These are phyloP conservation scores for Hygrocybe punicea DNA, from an alignment of 768 basidiomycete genomes.

Conservation along the genomic window DNA sequence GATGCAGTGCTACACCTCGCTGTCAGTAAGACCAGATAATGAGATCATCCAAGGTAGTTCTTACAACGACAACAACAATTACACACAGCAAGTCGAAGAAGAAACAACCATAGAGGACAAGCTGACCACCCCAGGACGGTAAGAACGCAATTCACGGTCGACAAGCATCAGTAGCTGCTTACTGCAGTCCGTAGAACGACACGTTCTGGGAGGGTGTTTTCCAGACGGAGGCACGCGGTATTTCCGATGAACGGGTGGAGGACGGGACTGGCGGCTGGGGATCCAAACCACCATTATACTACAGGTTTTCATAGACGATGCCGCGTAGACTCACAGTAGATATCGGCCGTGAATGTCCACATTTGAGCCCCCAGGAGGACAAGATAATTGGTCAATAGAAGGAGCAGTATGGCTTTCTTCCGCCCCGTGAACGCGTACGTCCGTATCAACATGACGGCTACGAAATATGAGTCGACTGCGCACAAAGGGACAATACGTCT, in stretches of 20 bases:
- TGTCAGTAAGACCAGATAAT: too few species aligned
- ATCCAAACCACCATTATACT: background rate
- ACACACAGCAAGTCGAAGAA: background rate
- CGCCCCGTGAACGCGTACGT: constrained; percentile 1
- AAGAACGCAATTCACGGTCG: background rate
- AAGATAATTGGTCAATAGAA: background rate
- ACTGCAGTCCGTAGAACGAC: background rate
- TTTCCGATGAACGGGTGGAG: background rate
- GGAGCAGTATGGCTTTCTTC: background rate
- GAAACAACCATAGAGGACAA: background rate
- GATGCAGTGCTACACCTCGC: background rate
- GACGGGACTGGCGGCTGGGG: background rate
- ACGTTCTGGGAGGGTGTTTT: background rate
- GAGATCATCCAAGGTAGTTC: background rate
- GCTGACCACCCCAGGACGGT: background rate
- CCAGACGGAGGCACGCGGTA: background rate
- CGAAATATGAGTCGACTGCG: background rate
- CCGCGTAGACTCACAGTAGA: background rate
- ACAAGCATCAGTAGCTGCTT: background rate
- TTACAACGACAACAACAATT: background rate
- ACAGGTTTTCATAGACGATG: background rate
- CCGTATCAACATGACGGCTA: constrained; percentile 1
- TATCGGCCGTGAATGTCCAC: background rate
- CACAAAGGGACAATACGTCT: background rate
- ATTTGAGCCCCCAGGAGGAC: background rate